phyloP scores from a whole-genome alignment of 2,329 filamentous ascomycete genomes.

The Venturia asperata region DNA sequence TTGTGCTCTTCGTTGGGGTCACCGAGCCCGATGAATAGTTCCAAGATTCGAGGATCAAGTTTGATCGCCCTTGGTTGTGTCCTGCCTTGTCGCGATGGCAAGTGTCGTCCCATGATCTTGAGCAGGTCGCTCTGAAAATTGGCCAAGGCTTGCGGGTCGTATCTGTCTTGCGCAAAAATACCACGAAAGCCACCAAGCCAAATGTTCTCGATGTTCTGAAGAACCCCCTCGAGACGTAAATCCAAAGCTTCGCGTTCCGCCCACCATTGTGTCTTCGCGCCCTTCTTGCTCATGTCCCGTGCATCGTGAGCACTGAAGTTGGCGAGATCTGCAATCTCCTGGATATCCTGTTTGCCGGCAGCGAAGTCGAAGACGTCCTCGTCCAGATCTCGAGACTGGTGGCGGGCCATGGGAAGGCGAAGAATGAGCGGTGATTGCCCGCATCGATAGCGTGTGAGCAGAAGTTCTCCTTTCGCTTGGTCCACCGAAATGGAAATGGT shows the following conservation, averaged over 20 bases:
- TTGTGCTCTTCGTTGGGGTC: constrained; percentile 58
- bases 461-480: constrained; percentile 74
- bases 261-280: constrained; percentile 83
- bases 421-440: constrained; percentile 76
- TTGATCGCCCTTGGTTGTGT: constrained; percentile 42
- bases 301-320: constrained; percentile 75
- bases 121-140: constrained; percentile 74
- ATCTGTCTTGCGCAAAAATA: constrained; percentile 72
- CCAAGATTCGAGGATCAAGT: constrained; percentile 63
- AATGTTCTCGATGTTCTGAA: constrained; percentile 80
- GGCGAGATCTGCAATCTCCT: constrained; percentile 72
- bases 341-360: constrained; percentile 69
- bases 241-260: constrained; percentile 75
- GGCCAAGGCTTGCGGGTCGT: constrained; percentile 57
- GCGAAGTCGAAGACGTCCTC: constrained; percentile 77
- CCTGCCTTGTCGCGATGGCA: constrained; percentile 71
- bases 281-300: constrained; percentile 64
- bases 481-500: constrained; percentile 79
- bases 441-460: constrained; percentile 75
- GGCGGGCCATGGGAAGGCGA: constrained; percentile 74
- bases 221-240: constrained; percentile 63
- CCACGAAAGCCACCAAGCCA: constrained; percentile 95
- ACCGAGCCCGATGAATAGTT: constrained; percentile 81
- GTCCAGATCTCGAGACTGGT: constrained; percentile 72
- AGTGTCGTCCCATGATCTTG: constrained; percentile 69